phyloP scores from a whole-genome alignment of 1,284 basidiomycete genomes.

The Wolfiporia cocos region DNA sequence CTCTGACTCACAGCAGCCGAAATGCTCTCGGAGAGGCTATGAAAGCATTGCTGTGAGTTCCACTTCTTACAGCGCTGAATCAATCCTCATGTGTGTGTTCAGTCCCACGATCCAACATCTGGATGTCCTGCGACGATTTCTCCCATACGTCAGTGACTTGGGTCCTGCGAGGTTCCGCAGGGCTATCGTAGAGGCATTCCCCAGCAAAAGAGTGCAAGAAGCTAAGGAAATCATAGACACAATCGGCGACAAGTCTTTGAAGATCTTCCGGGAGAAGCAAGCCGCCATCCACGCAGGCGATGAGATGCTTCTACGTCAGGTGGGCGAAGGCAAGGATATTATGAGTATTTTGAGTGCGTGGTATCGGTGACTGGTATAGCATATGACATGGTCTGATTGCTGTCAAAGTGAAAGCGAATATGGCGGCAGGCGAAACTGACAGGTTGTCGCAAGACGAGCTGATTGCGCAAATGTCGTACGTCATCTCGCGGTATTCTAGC shows the following conservation, averaged over 20 bases:
- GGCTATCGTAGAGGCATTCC: conserved; percentile 26
- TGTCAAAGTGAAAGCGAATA: conserved; percentile 25
- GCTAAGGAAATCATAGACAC: conserved; percentile 30
- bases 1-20: conserved; percentile 10
- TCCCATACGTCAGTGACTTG: conserved; percentile 27
- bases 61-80: background rate
- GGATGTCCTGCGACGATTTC: conserved; percentile 1
- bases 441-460: conserved; percentile 19
- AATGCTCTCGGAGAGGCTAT: conserved; percentile 14
- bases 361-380: background rate
- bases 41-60: conserved; percentile 13
- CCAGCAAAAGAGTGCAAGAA: conserved; percentile 25
- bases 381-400: background rate
- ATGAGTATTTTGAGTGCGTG: conserved; percentile 37
- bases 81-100: background rate
- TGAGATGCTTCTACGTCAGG: conserved; percentile 24
- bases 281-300: conserved; percentile 29
- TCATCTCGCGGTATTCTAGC: background rate
- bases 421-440: conserved; percentile 21
- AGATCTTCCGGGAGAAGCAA: conserved; percentile 36
- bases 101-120: conserved; percentile 6
- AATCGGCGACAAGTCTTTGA: conserved; percentile 28
- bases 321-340: conserved; percentile 36
- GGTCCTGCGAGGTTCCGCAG: conserved; percentile 29
- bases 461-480: conserved; percentile 19